Evolutionary conservation across 768 basidiomycete genomes (phyloP).

Genomic region (Podaxis sp.): DNA sequence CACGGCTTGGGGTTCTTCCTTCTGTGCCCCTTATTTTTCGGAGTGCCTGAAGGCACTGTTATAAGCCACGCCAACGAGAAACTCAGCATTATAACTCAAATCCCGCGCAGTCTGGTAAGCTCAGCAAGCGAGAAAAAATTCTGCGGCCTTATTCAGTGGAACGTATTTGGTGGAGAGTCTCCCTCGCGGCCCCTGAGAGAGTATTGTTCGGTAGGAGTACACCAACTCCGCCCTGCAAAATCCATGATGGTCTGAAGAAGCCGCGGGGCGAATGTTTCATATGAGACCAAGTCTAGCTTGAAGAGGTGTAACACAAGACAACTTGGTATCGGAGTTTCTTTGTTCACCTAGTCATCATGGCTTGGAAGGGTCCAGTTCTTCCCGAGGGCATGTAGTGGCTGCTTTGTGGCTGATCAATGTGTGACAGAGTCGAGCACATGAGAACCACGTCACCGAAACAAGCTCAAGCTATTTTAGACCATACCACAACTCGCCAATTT

Average conservation of each 20-base stretch:
- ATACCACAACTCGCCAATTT: not conserved
- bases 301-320: not conserved
- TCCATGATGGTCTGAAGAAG: not conserved
- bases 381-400: not conserved
- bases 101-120: not conserved
- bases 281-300: not conserved
- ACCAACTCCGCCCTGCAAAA: not conserved
- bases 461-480: not conserved
- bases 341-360: no score
- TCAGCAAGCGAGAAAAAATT: not conserved
- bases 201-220: not conserved
- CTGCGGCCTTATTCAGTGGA: not conserved
- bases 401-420: not conserved
- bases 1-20: not conserved
- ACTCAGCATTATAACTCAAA: not conserved
- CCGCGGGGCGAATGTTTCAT: not conserved
- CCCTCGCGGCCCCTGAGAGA: not conserved
- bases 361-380: not conserved
- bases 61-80: not conserved
- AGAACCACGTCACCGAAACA: not conserved
- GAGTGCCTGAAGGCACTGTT: not conserved
- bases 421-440: not conserved
- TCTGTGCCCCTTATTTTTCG: not conserved
- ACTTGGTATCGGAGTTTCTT: not conserved
- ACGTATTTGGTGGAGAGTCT: not conserved